Percentiles rank a stretch among this genome's conserved stretches.
Evolutionary conservation across 2,329 filamentous ascomycete genomes (phyloP).

Genomic region (Microsporum ferrugineum): DNA sequence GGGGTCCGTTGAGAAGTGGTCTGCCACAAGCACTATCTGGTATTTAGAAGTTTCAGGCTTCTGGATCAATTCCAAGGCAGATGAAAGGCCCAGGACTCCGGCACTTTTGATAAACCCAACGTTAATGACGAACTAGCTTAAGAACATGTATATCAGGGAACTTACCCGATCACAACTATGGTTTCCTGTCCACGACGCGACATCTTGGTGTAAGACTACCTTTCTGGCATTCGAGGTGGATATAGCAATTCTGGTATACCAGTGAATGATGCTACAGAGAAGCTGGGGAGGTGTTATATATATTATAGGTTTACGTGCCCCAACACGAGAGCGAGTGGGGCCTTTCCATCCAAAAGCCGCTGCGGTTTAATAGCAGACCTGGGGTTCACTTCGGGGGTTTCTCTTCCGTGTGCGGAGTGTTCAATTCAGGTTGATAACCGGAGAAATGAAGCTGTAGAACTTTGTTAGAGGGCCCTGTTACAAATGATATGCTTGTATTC

Average conservation of each 20-base stretch:
- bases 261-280: neutral
- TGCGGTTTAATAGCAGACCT: neutral
- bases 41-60: constrained; percentile 18
- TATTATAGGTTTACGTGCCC: neutral
- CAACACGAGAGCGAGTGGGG: neutral
- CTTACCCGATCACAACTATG: constrained; percentile 30
- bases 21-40: constrained; percentile 30
- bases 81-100: constrained; percentile 31
- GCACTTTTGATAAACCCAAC: constrained; percentile 20
- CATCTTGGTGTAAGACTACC: neutral
- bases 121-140: constrained; percentile 6
- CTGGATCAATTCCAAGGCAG: constrained; percentile 25
- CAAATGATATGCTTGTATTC: neutral
- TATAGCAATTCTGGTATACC: neutral
- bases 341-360: neutral
- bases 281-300: neutral
- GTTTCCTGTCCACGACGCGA: constrained; percentile 14
- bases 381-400: neutral
- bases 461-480: neutral
- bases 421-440: neutral
- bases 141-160: constrained; percentile 1
- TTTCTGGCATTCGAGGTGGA: neutral
- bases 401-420: neutral
- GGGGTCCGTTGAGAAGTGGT: constrained; percentile 28
- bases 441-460: neutral